These are phyloP conservation scores for Candida bentonensis DNA, from an alignment of 805 yeast genomes.

Conservation along the genomic window DNA sequence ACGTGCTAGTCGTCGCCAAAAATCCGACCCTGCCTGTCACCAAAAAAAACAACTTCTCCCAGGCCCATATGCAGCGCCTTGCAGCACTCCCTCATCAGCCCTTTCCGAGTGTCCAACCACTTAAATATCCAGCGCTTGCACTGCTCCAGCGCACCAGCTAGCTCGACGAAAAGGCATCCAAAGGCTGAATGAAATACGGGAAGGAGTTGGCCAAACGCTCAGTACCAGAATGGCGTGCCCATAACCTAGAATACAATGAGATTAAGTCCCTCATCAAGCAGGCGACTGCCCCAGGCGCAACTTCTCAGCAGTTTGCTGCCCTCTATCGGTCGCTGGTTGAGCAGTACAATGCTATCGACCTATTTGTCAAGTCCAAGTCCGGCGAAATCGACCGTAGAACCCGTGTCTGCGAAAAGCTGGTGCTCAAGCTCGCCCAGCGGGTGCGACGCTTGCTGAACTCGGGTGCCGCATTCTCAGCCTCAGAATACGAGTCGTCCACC, in stretches of 20 bases:
- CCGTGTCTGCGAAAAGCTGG: conserved; percentile 24
- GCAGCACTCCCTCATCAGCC: neutral
- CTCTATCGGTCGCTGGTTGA: conserved; percentile 5
- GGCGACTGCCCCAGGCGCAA: conserved; percentile 30
- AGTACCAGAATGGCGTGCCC: conserved; percentile 76
- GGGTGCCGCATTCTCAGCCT: neutral
- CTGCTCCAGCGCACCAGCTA: neutral
- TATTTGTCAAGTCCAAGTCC: conserved; percentile 53
- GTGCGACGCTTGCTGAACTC: neutral
- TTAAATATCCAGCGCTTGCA: neutral
- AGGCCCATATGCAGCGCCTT: too few species aligned
- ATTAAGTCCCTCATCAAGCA: conserved; percentile 50
- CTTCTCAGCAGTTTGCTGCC: conserved; percentile 2
- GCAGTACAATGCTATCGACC: conserved; percentile 20
- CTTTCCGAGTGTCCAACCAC: neutral
- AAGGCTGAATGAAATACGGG: conserved; percentile 65
- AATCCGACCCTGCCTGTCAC: too few species aligned
- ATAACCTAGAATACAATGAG: conserved; percentile 73
- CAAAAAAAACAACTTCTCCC: too few species aligned
- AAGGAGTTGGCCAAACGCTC: conserved; percentile 58
- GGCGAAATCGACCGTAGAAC: conserved; percentile 52
- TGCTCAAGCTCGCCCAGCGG: conserved; percentile 8
- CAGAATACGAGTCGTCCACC: conserved; percentile 16
- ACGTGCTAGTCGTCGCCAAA: too few species aligned
- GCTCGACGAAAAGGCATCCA: too few species aligned